phyloP scores from a whole-genome alignment of 768 basidiomycete species.

The Naganishia friedmannii region DNA sequence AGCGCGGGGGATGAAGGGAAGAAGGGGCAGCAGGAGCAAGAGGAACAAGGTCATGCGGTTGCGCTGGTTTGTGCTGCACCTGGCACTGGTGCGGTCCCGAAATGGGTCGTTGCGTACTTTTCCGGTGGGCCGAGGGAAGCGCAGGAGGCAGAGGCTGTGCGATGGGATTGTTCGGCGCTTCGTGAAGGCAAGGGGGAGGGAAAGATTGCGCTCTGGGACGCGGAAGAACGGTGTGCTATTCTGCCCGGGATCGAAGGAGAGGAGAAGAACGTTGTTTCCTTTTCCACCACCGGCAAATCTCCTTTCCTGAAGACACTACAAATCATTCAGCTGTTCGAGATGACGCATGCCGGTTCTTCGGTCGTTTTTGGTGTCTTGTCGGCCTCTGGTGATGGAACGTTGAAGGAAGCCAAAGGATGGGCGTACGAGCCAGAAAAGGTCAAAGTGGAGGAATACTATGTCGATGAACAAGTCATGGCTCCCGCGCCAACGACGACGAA shows the following conservation, averaged over 20 bases:
- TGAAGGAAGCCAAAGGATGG: neutral
- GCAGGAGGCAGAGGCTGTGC: neutral
- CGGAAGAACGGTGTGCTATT: neutral
- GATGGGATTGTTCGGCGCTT: neutral
- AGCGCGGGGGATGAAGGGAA: neutral
- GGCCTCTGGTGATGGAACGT: neutral
- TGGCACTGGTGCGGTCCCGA: neutral
- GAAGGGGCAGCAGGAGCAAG: neutral
- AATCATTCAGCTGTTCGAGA: neutral
- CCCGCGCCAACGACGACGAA: neutral
- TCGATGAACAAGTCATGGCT: conserved; percentile 3
- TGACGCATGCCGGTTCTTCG: neutral
- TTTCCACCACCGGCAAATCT: neutral
- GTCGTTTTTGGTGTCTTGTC: neutral
- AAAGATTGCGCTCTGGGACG: conserved; percentile 1
- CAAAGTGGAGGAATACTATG: neutral
- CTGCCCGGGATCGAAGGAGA: neutral
- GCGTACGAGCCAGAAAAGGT: neutral
- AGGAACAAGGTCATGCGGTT: neutral
- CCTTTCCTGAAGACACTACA: neutral
- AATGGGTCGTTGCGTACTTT: neutral
- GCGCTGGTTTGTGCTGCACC: neutral
- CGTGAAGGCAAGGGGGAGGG: neutral
- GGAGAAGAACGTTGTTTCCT: neutral
- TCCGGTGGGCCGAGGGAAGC: neutral